Base-by-base conservation (phyloP, 371 early-diverging fungal species). In the Mortierella sp. region DNA sequence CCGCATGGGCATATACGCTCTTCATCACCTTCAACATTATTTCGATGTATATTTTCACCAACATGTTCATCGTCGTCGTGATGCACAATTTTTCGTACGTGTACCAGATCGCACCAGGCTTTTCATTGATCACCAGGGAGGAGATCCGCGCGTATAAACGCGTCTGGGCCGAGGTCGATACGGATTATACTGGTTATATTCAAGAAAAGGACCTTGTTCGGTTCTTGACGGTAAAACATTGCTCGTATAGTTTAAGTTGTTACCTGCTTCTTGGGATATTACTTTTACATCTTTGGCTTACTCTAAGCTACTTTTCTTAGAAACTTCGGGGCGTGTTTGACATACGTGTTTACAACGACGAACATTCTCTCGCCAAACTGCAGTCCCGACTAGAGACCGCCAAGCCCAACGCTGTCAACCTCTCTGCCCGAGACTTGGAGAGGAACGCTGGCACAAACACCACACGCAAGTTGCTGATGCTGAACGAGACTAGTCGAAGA, bases 21-120 rank as follows among this genome's bases (percentile, higher is more conserved):
- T 90, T 92, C 50, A 66, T 90, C 37, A 78, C 87, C 0, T 92
- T 89, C 79, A 89, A 89, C 63, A 84, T 92, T 46, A 84, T 92
- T 14, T 90, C 90, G 42, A 92, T 89, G 90, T 90, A 90, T 60
- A 92, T 92, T 42, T 89, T 92, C 55, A 84, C 85, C 1, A 88
- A 87, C 62, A 86, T 92, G 79, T 91, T 90, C 72, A 86, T 90
- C 6, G 90, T 87, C 14, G 86, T 91, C 31, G 90, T 92, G 27
- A 80, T 89, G 46, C 91, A 90, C 64, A 90, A 89, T 70, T 92
- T 90, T 53, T 85, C 87, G 4, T 90, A 89, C 54, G 86, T 87
- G 14, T 89, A 90, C 56, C 89, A 90, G 56, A 86, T 87, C 42
- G 83, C 85, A 2, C 83, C 87, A 26, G 83, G 84, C 19, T 87